Evolutionary conservation across 805 yeast genomes (phyloP).

Genomic region (Wickerhamomyces rabaulensis): DNA sequence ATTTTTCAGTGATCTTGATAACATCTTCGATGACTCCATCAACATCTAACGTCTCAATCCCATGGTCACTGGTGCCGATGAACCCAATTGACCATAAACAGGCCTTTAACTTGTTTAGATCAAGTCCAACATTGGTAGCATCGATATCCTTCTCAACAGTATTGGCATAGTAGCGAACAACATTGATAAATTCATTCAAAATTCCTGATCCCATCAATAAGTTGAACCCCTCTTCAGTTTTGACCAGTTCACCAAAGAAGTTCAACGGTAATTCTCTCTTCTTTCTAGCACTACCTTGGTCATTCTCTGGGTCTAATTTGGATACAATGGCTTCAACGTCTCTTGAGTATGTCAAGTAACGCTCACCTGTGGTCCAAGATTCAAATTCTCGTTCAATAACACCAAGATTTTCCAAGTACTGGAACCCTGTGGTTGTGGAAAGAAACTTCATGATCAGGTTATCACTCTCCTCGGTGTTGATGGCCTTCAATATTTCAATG

Average conservation of each 20-base stretch:
- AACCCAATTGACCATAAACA: conserved; percentile 85
- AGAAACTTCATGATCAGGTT: conserved; percentile 60
- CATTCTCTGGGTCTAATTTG: conserved; percentile 16
- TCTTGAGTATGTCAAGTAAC: conserved; percentile 39
- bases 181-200: conserved; percentile 33
- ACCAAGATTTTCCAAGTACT: conserved; percentile 51
- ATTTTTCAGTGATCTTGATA: conserved; percentile 39
- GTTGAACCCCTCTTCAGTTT: conserved; percentile 74
- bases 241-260: conserved; percentile 74
- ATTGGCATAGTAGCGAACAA: conserved; percentile 28
- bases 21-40: conserved; percentile 49
- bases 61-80: conserved; percentile 67
- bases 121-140: conserved; percentile 27
- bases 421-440: conserved; percentile 64
- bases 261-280: conserved; percentile 45
- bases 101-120: conserved; percentile 52
- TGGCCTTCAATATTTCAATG: conserved; percentile 27
- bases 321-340: conserved; percentile 39
- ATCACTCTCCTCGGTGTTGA: conserved; percentile 29
- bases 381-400: conserved; percentile 62
- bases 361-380: conserved; percentile 52
- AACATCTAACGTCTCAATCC: conserved; percentile 55
- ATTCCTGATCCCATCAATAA: conserved; percentile 49
- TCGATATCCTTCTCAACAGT: conserved; percentile 16
- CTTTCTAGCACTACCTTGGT: conserved; percentile 5